Evolutionary conservation across 371 early-diverging fungal species (phyloP).

Genomic region (Circinella minor): DNA sequence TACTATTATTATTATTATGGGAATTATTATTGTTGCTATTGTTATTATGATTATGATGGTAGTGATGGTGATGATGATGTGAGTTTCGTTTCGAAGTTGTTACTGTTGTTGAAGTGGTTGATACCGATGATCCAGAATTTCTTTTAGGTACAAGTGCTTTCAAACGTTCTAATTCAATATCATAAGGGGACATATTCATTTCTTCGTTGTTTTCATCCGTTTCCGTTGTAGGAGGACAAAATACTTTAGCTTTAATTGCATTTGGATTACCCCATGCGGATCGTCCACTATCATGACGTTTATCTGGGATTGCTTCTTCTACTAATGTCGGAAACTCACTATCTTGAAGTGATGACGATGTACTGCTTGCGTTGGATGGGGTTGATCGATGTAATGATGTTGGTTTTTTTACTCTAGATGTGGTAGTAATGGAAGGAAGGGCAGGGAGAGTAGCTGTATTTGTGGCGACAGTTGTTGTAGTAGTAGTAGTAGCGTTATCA

Average conservation of each 20-base stretch:
- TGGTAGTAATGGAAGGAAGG: background rate
- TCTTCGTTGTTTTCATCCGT: background rate
- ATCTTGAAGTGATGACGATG: background rate
- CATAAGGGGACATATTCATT: slow-evolving; percentile 3
- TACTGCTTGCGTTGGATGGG: background rate
- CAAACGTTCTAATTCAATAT: slow-evolving; percentile 17
- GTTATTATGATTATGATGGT: background rate
- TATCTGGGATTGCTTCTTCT: slow-evolving; percentile 9
- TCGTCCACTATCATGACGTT: background rate
- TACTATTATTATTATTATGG: background rate
- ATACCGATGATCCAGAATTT: background rate
- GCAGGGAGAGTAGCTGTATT: no score
- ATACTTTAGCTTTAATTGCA: slow-evolving; percentile 14
- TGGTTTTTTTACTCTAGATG: background rate
- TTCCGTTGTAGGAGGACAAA: slow-evolving; percentile 4
- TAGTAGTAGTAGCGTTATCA: no score
- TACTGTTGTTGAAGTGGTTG: background rate
- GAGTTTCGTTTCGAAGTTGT: background rate
- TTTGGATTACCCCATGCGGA: slow-evolving; percentile 20
- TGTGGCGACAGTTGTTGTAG: no score
- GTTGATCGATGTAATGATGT: background rate
- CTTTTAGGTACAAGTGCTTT: slow-evolving; percentile 19
- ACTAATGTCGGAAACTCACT: slow-evolving; percentile 16
- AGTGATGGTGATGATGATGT: slow-evolving; percentile 6
- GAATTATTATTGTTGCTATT: no score